Evolutionary conservation across 2,329 filamentous ascomycete genomes (phyloP), one percentile per base, ranked within the genome.

Genomic region (Pestalotiopsis sp.): DNA sequence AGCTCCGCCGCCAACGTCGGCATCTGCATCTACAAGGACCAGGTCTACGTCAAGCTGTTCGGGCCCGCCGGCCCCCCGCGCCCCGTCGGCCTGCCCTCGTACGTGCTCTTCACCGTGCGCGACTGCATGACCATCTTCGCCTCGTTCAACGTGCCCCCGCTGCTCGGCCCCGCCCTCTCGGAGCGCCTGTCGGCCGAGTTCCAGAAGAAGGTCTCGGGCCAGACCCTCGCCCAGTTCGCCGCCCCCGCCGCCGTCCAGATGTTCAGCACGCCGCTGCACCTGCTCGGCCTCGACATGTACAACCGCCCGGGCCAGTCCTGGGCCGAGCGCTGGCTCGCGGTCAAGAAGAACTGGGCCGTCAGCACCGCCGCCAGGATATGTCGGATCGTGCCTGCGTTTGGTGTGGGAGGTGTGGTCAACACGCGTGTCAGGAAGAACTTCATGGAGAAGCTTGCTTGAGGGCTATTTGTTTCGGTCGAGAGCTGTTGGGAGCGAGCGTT

Each of bases 41-140:
- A 91, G 75, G 89, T 92, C 70, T 97, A 95, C 79, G 93, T 93
- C 1, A 88, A 90, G 75, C 87, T 97, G 76, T 97, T 97, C 78
- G 93, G 93, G 13, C 89, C 91, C 0, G 81, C 80, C 68, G 81
- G 77, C 27, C 78, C 82, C 1, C 86, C 81, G 12, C 84, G 86
- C 17, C 81, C 85, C 31, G 91, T 97, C 0, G 90, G 93, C 0
- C 80, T 89, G 39, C 84, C 91, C 1, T 93, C 91, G 9, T 96
- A 94, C 80, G 83, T 86, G 0, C 88, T 97, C 68, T 98, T 97
- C 84, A 90, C 93, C 3, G 77, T 92, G 67, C 90, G 95, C 74
- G 95, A 98, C 82, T 93, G 91, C 80, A 82, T 97, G 70, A 97
- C 95, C 65, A 94, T 97, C 75, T 97, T 97, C 79, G 94, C 94